Base-by-base conservation (phyloP, 495 filamentous ascomycete genomes). In the Tuber melanosporum region DNA sequence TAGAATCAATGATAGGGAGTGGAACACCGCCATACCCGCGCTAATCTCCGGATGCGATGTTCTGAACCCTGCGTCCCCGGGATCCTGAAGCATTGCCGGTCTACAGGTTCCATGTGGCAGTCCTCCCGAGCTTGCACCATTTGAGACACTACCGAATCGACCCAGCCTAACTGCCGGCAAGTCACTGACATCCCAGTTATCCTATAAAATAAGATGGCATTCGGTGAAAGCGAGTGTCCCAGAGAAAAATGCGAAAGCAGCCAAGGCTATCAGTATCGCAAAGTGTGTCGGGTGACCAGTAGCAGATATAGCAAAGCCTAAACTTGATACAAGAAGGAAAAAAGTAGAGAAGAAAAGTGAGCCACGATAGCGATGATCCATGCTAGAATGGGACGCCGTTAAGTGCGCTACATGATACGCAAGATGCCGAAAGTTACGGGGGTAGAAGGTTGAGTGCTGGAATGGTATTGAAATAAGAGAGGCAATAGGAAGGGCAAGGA, bases 141-240 rank as follows among this genome's bases (percentile, higher is more conserved):
- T 90, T 90, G 86, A 90, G 89, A 42, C 87, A 86, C 36, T 88
- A 84, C 82, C 91, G 83, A 17, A 87, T 84, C 66, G 85, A 10
- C 75, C 73, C 15, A 82, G 71, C 36, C 74, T 69, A 20, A 74
- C 69, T 42, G 77, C 77, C 20, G 80, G 90, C 1, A 93, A 86
- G 79, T 94, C 92, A 36, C 90, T 92, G 9, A 90, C 91, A 83
- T 94, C 92, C 82, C 89, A 94, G 32, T 90, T 90, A 80, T 94
- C 92, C 92, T 93, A 94, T 84, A 94, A 87, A 72, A 94, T 85
- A 7, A 91, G 90, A 76, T 91, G 87, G 83, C 91, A 93, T 84
- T 94, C 92, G 15, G 92, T 89, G 66, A 94, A 90, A 44, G 90
- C 91, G 39, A 94, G 87, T 62, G 89, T 90, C 4, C 89, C 91